phyloP scores from a whole-genome alignment of 2,329 filamentous ascomycete species.

The Exophiala sp. region DNA sequence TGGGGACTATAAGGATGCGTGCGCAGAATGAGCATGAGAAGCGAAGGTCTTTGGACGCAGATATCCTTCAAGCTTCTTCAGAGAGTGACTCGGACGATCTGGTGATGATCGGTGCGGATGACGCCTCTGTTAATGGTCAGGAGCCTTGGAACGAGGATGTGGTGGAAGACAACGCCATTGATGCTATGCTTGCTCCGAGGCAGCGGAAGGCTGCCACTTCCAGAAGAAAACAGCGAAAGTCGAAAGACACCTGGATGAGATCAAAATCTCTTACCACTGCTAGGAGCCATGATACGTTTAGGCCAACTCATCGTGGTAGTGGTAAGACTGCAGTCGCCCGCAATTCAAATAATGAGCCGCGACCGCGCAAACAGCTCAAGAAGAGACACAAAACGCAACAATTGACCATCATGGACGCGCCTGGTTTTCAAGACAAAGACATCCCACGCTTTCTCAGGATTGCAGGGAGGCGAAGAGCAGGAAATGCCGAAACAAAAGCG shows the following conservation, averaged over 20 bases:
- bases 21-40: neutral
- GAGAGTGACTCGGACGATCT: conserved; percentile 11
- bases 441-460: conserved; percentile 55
- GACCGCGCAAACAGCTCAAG: conserved; percentile 13
- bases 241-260: conserved; percentile 1
- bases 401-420: conserved; percentile 25
- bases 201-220: neutral
- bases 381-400: conserved; percentile 7
- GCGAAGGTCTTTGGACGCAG: conserved; percentile 2
- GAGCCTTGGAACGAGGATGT: conserved; percentile 24
- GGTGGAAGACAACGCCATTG: conserved; percentile 30
- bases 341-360: conserved; percentile 3
- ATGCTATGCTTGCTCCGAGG: conserved; percentile 30
- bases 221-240: conserved; percentile 15
- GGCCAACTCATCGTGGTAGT: neutral
- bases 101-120: neutral
- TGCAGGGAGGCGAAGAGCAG: conserved; percentile 52
- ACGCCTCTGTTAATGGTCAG: neutral
- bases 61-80: conserved; percentile 1
- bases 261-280: neutral
- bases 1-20: neutral
- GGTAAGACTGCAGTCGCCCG: neutral
- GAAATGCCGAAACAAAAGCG: conserved; percentile 41
- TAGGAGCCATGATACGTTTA: neutral
- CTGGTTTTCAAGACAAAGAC: conserved; percentile 25